Conservation (phyloP, 2,329 filamentous ascomycete genomes). For the Endoconidiophora polonica region DNA sequence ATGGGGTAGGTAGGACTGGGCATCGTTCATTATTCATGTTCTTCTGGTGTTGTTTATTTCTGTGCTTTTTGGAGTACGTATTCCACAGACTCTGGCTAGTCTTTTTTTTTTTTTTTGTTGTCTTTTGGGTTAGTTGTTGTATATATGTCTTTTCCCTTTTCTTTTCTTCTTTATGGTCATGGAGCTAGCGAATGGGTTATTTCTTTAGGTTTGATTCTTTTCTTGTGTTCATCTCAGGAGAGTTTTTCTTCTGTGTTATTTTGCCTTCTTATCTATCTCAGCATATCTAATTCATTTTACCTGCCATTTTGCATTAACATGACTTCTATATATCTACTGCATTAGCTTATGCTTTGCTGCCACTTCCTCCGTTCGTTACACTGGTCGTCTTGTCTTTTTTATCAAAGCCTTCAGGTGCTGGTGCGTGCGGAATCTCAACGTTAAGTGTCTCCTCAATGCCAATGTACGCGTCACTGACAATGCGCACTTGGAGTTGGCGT, state of each 20-base stretch:
- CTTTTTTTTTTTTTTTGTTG: background rate
- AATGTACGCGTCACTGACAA: conserved; percentile 78
- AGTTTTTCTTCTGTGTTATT: conserved; percentile 3
- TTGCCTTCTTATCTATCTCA: conserved; percentile 3
- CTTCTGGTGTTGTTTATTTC: no score
- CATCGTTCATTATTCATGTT: no score
- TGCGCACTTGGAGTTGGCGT: conserved; percentile 52
- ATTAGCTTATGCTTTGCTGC: no score
- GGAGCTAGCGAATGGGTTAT: no score
- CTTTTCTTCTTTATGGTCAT: background rate
- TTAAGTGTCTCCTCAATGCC: conserved; percentile 45
- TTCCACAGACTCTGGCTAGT: background rate
- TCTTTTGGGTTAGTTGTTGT: background rate
- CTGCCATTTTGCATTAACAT: no score
- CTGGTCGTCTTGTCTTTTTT: background rate
- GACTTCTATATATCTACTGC: no score
- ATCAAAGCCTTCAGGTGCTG: conserved; percentile 17
- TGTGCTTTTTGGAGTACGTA: no score
- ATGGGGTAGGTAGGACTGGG: no score
- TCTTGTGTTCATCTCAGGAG: background rate
- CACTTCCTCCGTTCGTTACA: no score
- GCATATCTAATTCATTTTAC: no score
- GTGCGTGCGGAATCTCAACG: conserved; percentile 34
- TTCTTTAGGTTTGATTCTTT: background rate
- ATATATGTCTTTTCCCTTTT: background rate